Percentiles rank a stretch among this genome's conserved stretches.
Conservation (phyloP, 768 basidiomycete species). For the Russula dissimulans region DNA sequence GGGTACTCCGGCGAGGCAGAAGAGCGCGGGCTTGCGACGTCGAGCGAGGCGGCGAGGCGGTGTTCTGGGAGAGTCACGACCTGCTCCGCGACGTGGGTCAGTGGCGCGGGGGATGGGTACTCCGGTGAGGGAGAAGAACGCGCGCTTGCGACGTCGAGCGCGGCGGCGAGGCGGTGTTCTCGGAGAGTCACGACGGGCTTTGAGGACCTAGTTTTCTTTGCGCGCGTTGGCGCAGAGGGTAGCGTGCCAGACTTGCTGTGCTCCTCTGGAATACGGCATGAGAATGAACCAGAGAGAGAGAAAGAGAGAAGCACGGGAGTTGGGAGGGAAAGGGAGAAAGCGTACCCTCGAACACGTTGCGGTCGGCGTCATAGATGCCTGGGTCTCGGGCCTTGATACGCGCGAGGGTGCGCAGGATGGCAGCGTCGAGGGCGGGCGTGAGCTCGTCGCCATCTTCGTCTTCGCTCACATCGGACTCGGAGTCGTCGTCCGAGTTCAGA, state of each 20-base stretch:
- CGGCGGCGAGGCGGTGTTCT: slow-evolving; percentile 60
- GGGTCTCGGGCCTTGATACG: slow-evolving; percentile 79
- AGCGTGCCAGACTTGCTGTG: slow-evolving; percentile 37
- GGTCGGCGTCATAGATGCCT: slow-evolving; percentile 64
- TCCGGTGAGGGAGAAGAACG: slow-evolving; percentile 42
- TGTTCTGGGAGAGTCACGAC: slow-evolving; percentile 69
- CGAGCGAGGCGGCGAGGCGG: slow-evolving; percentile 53
- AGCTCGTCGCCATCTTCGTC: slow-evolving; percentile 94
- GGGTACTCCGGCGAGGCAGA: slow-evolving; percentile 35
- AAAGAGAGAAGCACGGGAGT: background rate
- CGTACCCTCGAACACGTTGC: slow-evolving; percentile 74
- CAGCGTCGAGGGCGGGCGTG: slow-evolving; percentile 87
- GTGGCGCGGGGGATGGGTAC: slow-evolving; percentile 38
- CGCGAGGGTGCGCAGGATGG: slow-evolving; percentile 84
- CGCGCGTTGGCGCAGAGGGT: slow-evolving; percentile 20
- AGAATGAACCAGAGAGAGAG: background rate
- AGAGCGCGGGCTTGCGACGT: slow-evolving; percentile 44
- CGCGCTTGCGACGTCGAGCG: slow-evolving; percentile 47
- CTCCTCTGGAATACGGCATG: slow-evolving; percentile 44
- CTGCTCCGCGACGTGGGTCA: slow-evolving; percentile 51
- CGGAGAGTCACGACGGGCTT: slow-evolving; percentile 64
- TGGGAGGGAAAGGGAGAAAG: background rate
- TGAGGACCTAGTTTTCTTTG: slow-evolving; percentile 33
- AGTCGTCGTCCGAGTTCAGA: slow-evolving; percentile 39
- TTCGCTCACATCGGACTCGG: slow-evolving; percentile 74